A percentile compares a stretch with the other conserved stretches of the same genome.
Evolutionary conservation across 1,284 basidiomycete genomes (phyloP).

Genomic region (Chalciporus sp.): DNA sequence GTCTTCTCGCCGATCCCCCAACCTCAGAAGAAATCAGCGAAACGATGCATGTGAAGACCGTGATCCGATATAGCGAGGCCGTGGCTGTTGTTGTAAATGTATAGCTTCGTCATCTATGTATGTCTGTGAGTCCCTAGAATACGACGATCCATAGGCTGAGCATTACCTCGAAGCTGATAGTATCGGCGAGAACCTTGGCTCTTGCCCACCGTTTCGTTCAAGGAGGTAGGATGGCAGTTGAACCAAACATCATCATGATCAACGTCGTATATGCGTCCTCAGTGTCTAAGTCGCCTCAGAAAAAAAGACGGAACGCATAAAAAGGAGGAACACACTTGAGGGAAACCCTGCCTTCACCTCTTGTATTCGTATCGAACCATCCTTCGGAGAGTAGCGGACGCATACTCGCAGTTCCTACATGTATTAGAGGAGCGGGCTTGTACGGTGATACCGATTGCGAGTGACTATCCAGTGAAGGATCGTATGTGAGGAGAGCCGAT

Average conservation of each 20-base stretch:
- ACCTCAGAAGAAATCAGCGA: slow-evolving; percentile 84
- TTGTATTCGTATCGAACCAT: slow-evolving; percentile 98
- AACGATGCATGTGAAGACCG: slow-evolving; percentile 80
- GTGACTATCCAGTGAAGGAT: slow-evolving; percentile 78
- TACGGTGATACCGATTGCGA: slow-evolving; percentile 54
- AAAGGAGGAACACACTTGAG: slow-evolving; percentile 59
- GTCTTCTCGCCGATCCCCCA: slow-evolving; percentile 99
- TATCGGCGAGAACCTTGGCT: slow-evolving; percentile 94
- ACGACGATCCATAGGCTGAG: too few relatives aligned
- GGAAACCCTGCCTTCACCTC: slow-evolving; percentile 88
- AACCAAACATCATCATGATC: slow-evolving; percentile 80
- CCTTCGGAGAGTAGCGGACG: slow-evolving; percentile 81
- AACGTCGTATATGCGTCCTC: slow-evolving; percentile 88
- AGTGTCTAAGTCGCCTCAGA: slow-evolving; percentile 60
- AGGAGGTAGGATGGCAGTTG: slow-evolving; percentile 83
- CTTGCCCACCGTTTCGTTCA: slow-evolving; percentile 98
- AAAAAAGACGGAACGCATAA: slow-evolving; percentile 2
- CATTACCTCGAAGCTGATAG: slow-evolving; percentile 84
- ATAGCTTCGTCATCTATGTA: slow-evolving; percentile 87
- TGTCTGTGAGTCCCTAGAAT: too few relatives aligned
- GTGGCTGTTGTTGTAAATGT: slow-evolving; percentile 86
- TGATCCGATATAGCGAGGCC: slow-evolving; percentile 79
- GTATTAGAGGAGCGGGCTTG: slow-evolving; percentile 42
- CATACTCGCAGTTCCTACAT: slow-evolving; percentile 43
- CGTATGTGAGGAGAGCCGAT: slow-evolving; percentile 52